phyloP scores from a whole-genome alignment of 331 rosid species.

The Quercus tomentella region DNA sequence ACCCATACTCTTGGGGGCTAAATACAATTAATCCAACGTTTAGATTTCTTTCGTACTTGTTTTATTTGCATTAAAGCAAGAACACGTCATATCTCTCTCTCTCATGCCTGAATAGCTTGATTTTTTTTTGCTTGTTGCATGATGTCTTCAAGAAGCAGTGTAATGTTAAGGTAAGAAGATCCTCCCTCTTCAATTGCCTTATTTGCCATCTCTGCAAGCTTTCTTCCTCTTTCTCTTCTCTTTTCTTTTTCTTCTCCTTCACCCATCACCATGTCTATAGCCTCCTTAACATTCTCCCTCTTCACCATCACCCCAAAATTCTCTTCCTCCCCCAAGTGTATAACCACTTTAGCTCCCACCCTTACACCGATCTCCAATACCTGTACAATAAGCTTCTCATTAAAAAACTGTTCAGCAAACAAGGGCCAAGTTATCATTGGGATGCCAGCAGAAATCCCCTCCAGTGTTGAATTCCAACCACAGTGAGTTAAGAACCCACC shows the following conservation, averaged over 20 bases:
- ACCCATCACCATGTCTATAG: conserved; percentile 16
- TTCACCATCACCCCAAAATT: conserved; percentile 21
- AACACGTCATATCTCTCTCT: too few species aligned
- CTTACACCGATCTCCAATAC: conserved; percentile 31
- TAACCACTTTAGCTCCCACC: conserved; percentile 26
- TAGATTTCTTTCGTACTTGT: too few species aligned
- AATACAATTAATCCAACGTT: too few species aligned
- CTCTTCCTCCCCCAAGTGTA: conserved; percentile 33
- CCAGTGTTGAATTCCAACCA: conserved; percentile 52
- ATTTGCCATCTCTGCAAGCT: conserved; percentile 23
- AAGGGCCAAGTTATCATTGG: conserved; percentile 56
- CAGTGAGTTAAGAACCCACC: conserved; percentile 46
- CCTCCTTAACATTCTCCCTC: conserved; percentile 16
- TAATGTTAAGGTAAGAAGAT: conserved; percentile 21
- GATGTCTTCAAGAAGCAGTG: conserved; percentile 13
- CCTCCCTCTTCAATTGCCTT: conserved; percentile 27
- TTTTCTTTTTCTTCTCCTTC: conserved; percentile 19
- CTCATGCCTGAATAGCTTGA: background rate
- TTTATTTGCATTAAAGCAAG: too few species aligned
- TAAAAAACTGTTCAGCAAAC: conserved; percentile 36
- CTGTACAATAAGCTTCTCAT: conserved; percentile 27
- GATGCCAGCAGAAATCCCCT: conserved; percentile 39
- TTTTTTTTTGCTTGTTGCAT: background rate
- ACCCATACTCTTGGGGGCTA: too few species aligned
- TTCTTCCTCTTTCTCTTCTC: conserved; percentile 9